A percentile compares a stretch with the other conserved stretches of the same genome.
Conservation (phyloP, 2,329 filamentous ascomycete species). For the Trichoderma simmonsii region DNA sequence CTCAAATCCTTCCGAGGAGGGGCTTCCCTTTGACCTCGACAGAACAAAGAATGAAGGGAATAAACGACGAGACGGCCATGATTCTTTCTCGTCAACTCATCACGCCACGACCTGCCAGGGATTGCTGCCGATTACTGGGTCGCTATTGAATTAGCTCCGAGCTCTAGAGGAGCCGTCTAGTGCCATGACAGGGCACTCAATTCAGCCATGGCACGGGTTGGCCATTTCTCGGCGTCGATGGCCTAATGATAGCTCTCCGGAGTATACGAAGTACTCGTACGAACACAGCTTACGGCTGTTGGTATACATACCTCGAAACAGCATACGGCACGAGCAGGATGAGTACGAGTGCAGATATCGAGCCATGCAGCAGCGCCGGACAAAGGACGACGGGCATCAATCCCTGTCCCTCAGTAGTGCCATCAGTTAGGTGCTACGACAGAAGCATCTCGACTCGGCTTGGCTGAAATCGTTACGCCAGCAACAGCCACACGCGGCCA, state of each 20-base stretch:
- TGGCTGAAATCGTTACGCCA: conserved; percentile 7
- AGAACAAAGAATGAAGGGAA: background rate
- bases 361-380: background rate
- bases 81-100: background rate
- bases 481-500: conserved; percentile 12
- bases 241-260: background rate
- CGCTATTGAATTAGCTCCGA: conserved; percentile 13
- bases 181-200: background rate
- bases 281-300: background rate
- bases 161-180: background rate
- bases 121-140: conserved; percentile 11
- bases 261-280: background rate
- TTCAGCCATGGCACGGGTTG: background rate
- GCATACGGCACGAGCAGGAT: background rate
- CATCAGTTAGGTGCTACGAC: background rate
- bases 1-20: background rate
- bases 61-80: background rate
- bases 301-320: background rate
- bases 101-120: conserved; percentile 13
- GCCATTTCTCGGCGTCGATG: background rate
- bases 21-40: background rate
- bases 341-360: background rate
- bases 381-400: background rate
- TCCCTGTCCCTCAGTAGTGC: background rate
- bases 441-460: conserved; percentile 1